These are phyloP conservation scores for Edaphochlamys debaryana DNA, from an alignment of 139 green algal species.

Conservation along the genomic window DNA sequence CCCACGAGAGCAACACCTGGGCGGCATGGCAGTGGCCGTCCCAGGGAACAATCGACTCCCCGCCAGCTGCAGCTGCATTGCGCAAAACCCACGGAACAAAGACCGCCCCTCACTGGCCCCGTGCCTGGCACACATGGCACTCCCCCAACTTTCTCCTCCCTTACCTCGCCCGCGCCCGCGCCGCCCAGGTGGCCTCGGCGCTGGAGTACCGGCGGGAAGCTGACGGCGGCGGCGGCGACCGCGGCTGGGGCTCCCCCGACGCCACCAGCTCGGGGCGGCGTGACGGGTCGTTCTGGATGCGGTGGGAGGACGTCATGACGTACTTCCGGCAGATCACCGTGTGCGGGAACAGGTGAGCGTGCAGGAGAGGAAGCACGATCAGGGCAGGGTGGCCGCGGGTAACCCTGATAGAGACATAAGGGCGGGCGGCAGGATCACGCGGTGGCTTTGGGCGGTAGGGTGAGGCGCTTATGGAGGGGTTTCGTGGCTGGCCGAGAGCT, in stretches of 20 bases:
- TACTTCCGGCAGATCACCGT: slow-evolving; percentile 17
- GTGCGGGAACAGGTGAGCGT: slow-evolving; percentile 26
- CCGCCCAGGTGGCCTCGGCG: neutral
- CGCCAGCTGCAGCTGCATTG: neutral
- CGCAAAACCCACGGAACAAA: no score
- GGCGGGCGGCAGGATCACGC: no score
- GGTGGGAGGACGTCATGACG: slow-evolving; percentile 5
- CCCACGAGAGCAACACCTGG: no score
- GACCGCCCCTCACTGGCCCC: no score
- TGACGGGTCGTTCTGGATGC: slow-evolving; percentile 38
- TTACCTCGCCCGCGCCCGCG: neutral
- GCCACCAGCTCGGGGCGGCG: neutral
- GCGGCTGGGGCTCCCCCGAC: no score
- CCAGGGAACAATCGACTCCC: no score
- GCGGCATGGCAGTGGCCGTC: neutral
- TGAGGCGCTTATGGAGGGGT: no score
- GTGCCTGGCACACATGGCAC: no score
- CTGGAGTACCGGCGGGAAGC: neutral
- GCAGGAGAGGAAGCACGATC: no score
- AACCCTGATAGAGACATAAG: neutral
- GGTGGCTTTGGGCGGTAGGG: no score
- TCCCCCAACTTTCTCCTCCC: neutral
- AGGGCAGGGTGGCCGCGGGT: no score
- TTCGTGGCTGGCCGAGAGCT: no score
- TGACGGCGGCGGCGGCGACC: neutral